These are phyloP conservation scores for Dunaliella primolecta DNA, from an alignment of 139 green algal species.

Conservation along the genomic window DNA sequence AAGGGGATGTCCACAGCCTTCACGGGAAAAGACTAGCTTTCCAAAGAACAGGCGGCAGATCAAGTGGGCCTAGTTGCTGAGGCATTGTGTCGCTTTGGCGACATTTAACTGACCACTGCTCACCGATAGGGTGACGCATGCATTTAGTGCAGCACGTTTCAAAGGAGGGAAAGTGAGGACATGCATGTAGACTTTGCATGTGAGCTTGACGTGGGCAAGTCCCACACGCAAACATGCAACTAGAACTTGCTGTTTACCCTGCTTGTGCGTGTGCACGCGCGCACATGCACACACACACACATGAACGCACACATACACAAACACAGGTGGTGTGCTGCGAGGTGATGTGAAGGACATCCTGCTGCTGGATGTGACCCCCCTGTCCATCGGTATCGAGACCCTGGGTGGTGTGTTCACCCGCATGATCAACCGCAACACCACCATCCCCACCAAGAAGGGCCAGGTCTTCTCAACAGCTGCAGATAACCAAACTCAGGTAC, in stretches of 20 bases:
- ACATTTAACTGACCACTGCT: too few species aligned
- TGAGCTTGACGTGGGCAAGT: too few species aligned
- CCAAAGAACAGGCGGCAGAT: background rate
- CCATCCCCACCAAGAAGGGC: slow-evolving; percentile 97
- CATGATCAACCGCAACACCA: slow-evolving; percentile 99
- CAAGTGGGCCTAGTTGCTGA: too few species aligned
- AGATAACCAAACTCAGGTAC: slow-evolving; percentile 89
- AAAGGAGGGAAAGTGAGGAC: too few species aligned
- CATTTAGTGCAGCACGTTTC: too few species aligned
- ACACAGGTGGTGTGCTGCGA: slow-evolving; percentile 81
- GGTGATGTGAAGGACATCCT: slow-evolving; percentile 97
- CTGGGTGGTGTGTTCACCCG: slow-evolving; percentile 98
- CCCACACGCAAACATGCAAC: background rate
- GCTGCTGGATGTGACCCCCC: slow-evolving; percentile 97
- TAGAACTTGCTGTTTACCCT: too few species aligned
- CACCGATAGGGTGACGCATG: too few species aligned
- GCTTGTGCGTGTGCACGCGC: too few species aligned
- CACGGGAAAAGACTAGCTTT: background rate
- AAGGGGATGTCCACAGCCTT: too few species aligned
- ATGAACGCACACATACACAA: background rate
- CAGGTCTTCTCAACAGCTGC: slow-evolving; percentile 95
- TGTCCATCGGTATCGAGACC: slow-evolving; percentile 98
- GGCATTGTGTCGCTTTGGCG: too few species aligned
- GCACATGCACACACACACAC: background rate
- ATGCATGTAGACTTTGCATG: too few species aligned